These are phyloP conservation scores for Phycomyces blakesleeanus DNA, from an alignment of 192 early-diverging fungal genomes.

Conservation along the genomic window DNA sequence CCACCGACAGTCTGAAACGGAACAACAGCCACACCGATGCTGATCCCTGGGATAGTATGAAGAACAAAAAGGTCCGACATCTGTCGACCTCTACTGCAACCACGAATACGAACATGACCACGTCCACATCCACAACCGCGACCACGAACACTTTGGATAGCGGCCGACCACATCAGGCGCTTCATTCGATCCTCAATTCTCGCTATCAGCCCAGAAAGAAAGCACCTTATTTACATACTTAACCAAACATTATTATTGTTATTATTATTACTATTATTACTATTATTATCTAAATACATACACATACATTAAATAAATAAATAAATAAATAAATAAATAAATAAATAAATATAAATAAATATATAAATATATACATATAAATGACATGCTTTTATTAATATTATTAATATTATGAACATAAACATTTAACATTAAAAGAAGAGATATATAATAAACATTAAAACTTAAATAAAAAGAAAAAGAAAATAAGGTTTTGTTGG, in stretches of 20 bases:
- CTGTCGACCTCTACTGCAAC: background rate
- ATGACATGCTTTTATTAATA: no score
- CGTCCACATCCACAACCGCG: background rate
- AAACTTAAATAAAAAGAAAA: no score
- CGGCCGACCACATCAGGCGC: background rate
- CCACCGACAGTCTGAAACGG: background rate
- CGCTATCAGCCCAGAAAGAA: background rate
- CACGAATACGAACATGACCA: background rate
- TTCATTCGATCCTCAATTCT: background rate
- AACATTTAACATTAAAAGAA: no score
- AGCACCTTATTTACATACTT: background rate
- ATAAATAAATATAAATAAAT: no score
- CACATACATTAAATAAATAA: no score
- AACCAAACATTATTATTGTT: background rate
- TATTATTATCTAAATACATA: background rate
- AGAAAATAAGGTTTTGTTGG: no score
- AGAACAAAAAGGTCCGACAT: conserved; percentile 21
- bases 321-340: no score
- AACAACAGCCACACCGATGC: background rate
- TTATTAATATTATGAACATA: no score
- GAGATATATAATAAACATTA: no score
- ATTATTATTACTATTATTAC: background rate
- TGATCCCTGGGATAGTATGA: conserved; percentile 19
- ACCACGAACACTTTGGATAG: background rate
- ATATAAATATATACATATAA: no score